A percentile compares a stretch with the other conserved stretches of the same genome.
Conservation (phyloP, 1,139 yeast genomes). For the Sugiyamaella japonica region DNA sequence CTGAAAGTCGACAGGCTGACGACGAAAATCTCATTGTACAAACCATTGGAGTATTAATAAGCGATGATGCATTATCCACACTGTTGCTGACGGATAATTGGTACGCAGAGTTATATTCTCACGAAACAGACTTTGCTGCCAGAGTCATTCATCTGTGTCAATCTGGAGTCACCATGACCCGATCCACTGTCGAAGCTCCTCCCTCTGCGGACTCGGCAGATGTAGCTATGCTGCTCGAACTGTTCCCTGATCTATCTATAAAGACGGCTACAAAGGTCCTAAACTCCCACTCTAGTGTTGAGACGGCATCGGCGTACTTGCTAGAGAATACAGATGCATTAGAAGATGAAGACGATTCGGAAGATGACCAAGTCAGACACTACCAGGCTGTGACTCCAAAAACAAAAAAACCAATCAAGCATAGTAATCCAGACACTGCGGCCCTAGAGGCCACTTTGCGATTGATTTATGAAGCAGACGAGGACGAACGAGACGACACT, state of each 20-base stretch:
- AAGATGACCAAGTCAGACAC: constrained; percentile 26
- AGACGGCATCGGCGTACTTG: constrained; percentile 56
- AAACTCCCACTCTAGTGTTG: constrained; percentile 53
- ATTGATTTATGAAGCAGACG: constrained; percentile 69
- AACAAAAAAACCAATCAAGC: neutral
- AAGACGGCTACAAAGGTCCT: constrained; percentile 35
- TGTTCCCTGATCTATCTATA: constrained; percentile 33
- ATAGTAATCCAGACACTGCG: constrained; percentile 45
- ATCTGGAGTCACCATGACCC: neutral
- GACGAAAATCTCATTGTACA: neutral
- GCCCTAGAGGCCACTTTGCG: constrained; percentile 59
- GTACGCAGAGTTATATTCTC: constrained; percentile 21
- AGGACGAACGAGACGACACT: constrained; percentile 80
- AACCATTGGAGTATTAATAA: constrained; percentile 15
- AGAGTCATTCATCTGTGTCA: constrained; percentile 17
- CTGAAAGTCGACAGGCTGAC: constrained; percentile 2
- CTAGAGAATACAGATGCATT: constrained; percentile 59
- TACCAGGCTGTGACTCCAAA: constrained; percentile 15
- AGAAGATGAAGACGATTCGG: constrained; percentile 30
- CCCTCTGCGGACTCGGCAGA: constrained; percentile 13
- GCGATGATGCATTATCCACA: constrained; percentile 9
- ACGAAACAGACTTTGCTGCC: constrained; percentile 19
- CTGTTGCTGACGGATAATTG: constrained; percentile 23
- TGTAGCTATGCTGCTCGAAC: constrained; percentile 27
- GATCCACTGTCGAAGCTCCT: neutral